Evolutionary conservation across 225 moss, liverwort and hornwort genomes (phyloP), one percentile per base, ranked within the genome.

Genomic region (Physcomitrium patens): DNA sequence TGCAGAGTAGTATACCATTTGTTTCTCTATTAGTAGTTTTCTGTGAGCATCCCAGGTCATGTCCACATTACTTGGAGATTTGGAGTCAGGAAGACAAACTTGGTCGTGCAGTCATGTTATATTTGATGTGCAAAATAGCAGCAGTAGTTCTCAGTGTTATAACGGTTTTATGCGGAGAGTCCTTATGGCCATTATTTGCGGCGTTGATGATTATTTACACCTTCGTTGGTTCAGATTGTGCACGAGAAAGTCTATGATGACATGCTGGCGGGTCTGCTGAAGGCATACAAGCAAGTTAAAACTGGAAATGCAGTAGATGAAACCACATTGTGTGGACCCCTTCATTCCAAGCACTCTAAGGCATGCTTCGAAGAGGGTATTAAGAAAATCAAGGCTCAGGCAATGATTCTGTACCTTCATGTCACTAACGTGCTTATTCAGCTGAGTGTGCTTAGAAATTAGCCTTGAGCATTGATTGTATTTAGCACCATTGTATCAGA

Each of bases 221-320:
- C 16, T 55, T 61, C 9, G n/a, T 12, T 57, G 69, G 42, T 86
- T 65, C 71, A 94, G 96, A 92, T 91, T 74, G 76, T 96, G 16
- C 96, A 96, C 65, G 94, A 96, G 69, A 78, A 73, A 68, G 86
- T 92, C 10, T 94, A 94, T 62, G 84, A 84, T 45, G 85, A 90
- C 17, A 90, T 89, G 66, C 23, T 94, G 65, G 84, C 88, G 73
- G 71, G 71, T 47, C 84, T 96, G 74, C 77, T 94, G 11, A 89
- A 96, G 78, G 92, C 92, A 10, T 96, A 92, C 67, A 73, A 80
- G 68, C 94, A 94, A 67, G 92, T 92, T 26, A 89, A 94, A 81
- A 84, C 86, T 68, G 96, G 96, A 72, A 89, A 89, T 50, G 86
- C 96, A 37, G 84, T 94, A 63, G 86, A 87, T 37, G 91, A 84